A percentile compares a stretch with the other conserved stretches of the same genome.
Conservation (phyloP, 129 eudicot species). For the Daucus carota region DH1_v3.0 NC_030381.2:37866501-37867000, state of each 20-base stretch:
- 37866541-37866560: too few species aligned
- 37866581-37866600: too few species aligned
- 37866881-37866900: neutral
- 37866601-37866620: too few species aligned
- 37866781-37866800: neutral
- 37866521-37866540: too few species aligned
- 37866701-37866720: too few species aligned
- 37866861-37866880: neutral
- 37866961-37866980: constrained; percentile 59
- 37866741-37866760: too few species aligned
- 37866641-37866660: too few species aligned
- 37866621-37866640: too few species aligned
- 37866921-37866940: neutral
- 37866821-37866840: neutral
- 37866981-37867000: constrained; percentile 47
- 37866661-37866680: too few species aligned
- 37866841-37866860: neutral
- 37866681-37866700: too few species aligned
- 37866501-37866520: neutral
- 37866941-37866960: constrained; percentile 52
- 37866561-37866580: too few species aligned
- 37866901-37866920: neutral
- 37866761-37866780: neutral
- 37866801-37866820: neutral
- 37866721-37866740: too few species aligned